Conservation (phyloP, 495 filamentous ascomycete species). For the Articulospora tetracladia region DNA sequence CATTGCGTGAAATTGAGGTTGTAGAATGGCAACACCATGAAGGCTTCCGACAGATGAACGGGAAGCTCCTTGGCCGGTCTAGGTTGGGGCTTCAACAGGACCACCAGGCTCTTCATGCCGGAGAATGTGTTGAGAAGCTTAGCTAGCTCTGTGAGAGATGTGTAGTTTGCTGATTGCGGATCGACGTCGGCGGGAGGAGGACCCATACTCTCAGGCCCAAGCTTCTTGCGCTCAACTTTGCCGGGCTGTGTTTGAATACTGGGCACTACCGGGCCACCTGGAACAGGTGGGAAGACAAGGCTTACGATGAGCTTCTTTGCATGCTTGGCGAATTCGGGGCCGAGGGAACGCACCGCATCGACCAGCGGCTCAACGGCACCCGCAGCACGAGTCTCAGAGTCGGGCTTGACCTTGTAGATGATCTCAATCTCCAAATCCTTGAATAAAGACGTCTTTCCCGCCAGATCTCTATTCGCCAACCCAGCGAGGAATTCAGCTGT, state of each 20-base stretch:
- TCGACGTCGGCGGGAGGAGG: too few relatives aligned
- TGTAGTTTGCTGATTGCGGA: too few relatives aligned
- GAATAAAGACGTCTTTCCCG: background rate
- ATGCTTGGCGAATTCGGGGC: background rate
- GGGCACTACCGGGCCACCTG: background rate
- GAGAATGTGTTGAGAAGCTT: too few relatives aligned
- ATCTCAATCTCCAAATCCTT: constrained; percentile 10
- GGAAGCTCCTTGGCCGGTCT: background rate
- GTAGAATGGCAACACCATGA: constrained; percentile 9
- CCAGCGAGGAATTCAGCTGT: background rate
- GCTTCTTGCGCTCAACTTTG: too few relatives aligned
- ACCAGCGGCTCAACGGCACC: background rate
- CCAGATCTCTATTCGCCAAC: background rate
- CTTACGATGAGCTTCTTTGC: background rate
- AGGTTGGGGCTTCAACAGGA: background rate
- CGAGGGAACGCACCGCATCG: background rate
- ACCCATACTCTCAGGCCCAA: too few relatives aligned
- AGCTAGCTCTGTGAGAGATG: too few relatives aligned
- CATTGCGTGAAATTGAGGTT: constrained; percentile 12
- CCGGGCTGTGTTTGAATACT: too few relatives aligned
- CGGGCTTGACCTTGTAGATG: background rate
- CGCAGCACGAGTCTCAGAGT: background rate
- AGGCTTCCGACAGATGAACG: background rate
- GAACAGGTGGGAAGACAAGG: background rate
- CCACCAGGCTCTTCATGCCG: too few relatives aligned